These are phyloP conservation scores for Pythium myriotylum DNA, from an alignment of 352 stramenopile genomes.

Conservation along the genomic window DNA sequence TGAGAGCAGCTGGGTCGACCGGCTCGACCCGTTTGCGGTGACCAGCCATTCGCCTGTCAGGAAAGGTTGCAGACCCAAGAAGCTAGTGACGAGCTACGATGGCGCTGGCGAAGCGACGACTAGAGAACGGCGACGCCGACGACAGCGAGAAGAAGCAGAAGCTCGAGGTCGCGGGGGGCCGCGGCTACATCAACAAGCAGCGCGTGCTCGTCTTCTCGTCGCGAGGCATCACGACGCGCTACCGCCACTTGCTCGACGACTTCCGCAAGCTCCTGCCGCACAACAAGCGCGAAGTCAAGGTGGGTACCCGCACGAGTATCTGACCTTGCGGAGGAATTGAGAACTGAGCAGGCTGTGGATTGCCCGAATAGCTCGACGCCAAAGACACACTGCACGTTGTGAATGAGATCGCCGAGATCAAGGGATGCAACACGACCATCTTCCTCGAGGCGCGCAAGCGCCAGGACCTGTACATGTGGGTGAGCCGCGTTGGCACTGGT, in stretches of 20 bases:
- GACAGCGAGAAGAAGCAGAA: slow-evolving; percentile 52
- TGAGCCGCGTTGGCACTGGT: slow-evolving; percentile 94
- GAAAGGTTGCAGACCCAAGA: slow-evolving; percentile 20
- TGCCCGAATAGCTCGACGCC: slow-evolving; percentile 91
- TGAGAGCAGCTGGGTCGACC: not conserved
- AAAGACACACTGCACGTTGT: slow-evolving; percentile 94
- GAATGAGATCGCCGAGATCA: slow-evolving; percentile 99
- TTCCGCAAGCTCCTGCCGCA: slow-evolving; percentile 97
- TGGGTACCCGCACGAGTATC: slow-evolving; percentile 10
- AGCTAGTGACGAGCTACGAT: slow-evolving; percentile 17
- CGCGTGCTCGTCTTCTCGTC: slow-evolving; percentile 93
- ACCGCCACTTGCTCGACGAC: slow-evolving; percentile 98
- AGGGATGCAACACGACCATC: slow-evolving; percentile 96
- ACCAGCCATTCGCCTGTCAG: slow-evolving; percentile 32
- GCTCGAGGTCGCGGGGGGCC: slow-evolving; percentile 35
- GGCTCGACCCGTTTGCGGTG: slow-evolving; percentile 17
- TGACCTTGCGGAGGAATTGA: no score
- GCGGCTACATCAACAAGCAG: slow-evolving; percentile 91
- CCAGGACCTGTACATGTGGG: slow-evolving; percentile 99
- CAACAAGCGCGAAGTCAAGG: slow-evolving; percentile 99
- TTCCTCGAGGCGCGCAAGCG: slow-evolving; percentile 98
- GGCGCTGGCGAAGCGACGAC: slow-evolving; percentile 37
- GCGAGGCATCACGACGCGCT: slow-evolving; percentile 93
- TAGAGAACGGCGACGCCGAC: slow-evolving; percentile 31
- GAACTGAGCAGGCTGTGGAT: no score